Base-by-base conservation (phyloP, 768 basidiomycete species). In the Phylloporus rhodoxanthus region DNA sequence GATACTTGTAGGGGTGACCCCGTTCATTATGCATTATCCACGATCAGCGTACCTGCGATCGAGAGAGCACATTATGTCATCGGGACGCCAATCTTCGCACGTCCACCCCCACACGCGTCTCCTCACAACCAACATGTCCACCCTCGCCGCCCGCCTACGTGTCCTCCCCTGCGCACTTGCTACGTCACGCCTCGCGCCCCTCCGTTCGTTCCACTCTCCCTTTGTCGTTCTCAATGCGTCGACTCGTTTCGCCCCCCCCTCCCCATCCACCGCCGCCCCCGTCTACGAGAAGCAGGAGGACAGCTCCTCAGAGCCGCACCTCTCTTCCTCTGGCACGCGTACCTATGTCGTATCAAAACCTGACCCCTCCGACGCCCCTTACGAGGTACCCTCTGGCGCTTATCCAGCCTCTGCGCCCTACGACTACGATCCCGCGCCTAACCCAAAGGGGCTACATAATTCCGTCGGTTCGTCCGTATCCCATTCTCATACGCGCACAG, bases 261-360 rank as follows among this genome's bases (percentile, higher is more conserved):
- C 67, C 45, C 52, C 67, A 11, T 57, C 70, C 45, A 59, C 69
- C 17, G 30, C 65, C 43, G 47, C 66, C 14, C 47, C 57, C 15
- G 57, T 72, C 10, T 84, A 87, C 67, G 82, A 86, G 64, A 87
- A 86, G 63, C 76, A 84, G 57, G 40, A 68, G 48, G 79, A 84
- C 57, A 64, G 65, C 55, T 70, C 75, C 20, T 60, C 75, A 29
- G 80, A 84, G 57, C 76, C 79, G 1, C 62, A 71, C 51, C 40
- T 68, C 19, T 65, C 75, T 2, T 67, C 66, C 32, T 63, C 70
- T 30, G 80, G 79, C 29, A 73, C 75, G 26, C 81, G 75, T 50
- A 83, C 81, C 29, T 84, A 87, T 58, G 83, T 87, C 54, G 85
- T 87, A 54, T 85, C 83, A 28, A 75, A 84, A 62, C 85, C 85